A percentile compares a stretch with the other conserved stretches of the same genome.
phyloP scores from a whole-genome alignment of 2,329 filamentous ascomycete species.

The Alternaria sp. region DNA sequence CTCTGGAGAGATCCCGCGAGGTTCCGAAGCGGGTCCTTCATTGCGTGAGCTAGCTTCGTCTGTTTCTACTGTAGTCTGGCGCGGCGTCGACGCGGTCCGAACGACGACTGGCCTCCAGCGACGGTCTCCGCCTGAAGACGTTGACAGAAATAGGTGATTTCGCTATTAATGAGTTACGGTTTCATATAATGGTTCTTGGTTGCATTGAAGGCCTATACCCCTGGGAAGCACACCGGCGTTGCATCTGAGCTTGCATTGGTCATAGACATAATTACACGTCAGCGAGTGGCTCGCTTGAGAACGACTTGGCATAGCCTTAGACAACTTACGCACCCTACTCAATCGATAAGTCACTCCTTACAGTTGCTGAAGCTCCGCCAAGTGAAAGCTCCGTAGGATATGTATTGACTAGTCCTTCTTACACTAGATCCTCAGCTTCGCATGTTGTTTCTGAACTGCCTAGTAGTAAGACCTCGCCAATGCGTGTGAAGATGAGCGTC shows the following conservation, averaged over 20 bases:
- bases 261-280: not conserved
- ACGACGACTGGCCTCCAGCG: slow-evolving; percentile 37
- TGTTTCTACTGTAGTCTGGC: slow-evolving; percentile 45
- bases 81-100: slow-evolving; percentile 43
- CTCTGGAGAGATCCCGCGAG: slow-evolving; percentile 19
- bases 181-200: slow-evolving; percentile 11
- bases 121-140: slow-evolving; percentile 36
- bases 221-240: slow-evolving; percentile 18
- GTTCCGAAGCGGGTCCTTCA: slow-evolving; percentile 29
- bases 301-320: not conserved
- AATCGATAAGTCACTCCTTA: not conserved
- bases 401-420: not conserved
- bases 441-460: not conserved
- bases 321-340: slow-evolving; percentile 1
- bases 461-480: not conserved
- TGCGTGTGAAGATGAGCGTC: not conserved
- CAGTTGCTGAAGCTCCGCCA: not conserved
- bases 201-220: slow-evolving; percentile 27
- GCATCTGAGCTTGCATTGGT: not conserved
- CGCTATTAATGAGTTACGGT: slow-evolving; percentile 2
- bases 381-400: not conserved
- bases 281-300: not conserved
- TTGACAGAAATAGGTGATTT: slow-evolving; percentile 43
- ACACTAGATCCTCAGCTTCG: not conserved
- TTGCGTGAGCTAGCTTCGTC: slow-evolving; percentile 40